Evolutionary conservation across 768 basidiomycete species (phyloP).

Genomic region (Arthromyces matolae): DNA sequence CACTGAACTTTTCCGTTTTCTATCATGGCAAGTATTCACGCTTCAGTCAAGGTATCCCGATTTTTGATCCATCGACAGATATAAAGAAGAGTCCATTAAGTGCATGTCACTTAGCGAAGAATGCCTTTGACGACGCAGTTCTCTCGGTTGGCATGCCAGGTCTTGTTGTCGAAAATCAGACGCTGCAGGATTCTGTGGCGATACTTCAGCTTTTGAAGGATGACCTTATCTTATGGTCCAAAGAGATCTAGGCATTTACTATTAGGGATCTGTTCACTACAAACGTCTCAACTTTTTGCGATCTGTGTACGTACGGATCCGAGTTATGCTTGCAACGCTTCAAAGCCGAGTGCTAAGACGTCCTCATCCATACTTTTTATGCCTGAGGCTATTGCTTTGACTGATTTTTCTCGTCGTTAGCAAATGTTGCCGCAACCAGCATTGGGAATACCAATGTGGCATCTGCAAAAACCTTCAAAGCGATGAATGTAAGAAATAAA

Average conservation of each 20-base stretch:
- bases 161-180: constrained; percentile 34
- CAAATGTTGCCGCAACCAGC: constrained; percentile 93
- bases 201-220: constrained; percentile 81
- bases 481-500: constrained; percentile 7
- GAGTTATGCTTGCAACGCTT: too few relatives aligned
- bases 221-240: constrained; percentile 83
- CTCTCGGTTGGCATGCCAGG: constrained; percentile 51
- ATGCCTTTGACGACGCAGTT: constrained; percentile 89
- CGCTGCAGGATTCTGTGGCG: constrained; percentile 70
- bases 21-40: constrained; percentile 51
- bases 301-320: too few relatives aligned
- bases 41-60: not conserved
- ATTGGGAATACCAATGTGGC: constrained; percentile 96
- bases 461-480: constrained; percentile 77
- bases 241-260: constrained; percentile 55
- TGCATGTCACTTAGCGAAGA: constrained; percentile 86
- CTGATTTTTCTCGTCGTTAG: constrained; percentile 32
- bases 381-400: not conserved
- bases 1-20: constrained; percentile 93
- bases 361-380: too few relatives aligned
- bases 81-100: constrained; percentile 81
- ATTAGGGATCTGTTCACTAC: too few relatives aligned
- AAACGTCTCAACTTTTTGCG: too few relatives aligned
- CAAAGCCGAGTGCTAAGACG: too few relatives aligned
- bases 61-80: constrained; percentile 34